Conservation (phyloP, 805 yeast genomes). For the Candida koratica region DNA sequence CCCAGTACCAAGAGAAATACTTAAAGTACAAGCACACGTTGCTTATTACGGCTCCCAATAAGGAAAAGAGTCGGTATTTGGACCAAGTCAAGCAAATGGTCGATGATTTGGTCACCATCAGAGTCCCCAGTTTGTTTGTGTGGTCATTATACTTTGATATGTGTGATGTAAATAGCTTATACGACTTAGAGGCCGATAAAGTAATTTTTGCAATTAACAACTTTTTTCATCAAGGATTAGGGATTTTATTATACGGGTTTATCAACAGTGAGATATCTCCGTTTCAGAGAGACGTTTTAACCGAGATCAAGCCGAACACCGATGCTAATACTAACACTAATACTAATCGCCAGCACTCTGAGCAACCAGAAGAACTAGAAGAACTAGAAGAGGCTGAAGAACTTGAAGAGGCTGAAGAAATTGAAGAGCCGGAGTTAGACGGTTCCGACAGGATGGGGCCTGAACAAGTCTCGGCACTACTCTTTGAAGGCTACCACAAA, state of each 20-base stretch:
- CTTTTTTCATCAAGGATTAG: conserved; percentile 61
- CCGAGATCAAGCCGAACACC: no score
- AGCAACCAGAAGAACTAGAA: conserved; percentile 7
- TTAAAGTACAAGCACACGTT: conserved; percentile 54
- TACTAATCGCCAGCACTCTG: not conserved
- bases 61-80: conserved; percentile 22
- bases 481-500: conserved; percentile 48
- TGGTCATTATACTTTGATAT: conserved; percentile 78
- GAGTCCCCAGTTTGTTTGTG: conserved; percentile 55
- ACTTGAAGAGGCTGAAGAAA: conserved; percentile 12
- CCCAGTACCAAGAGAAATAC: conserved; percentile 54
- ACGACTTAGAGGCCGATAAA: conserved; percentile 42
- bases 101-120: conserved; percentile 69
- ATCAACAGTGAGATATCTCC: conserved; percentile 66
- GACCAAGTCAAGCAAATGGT: conserved; percentile 51
- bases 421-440: conserved; percentile 9
- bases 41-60: conserved; percentile 54
- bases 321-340: no score
- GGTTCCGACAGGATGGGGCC: conserved; percentile 23
- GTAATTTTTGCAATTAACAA: conserved; percentile 49
- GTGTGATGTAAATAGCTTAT: conserved; percentile 52
- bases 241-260: conserved; percentile 59
- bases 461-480: conserved; percentile 48
- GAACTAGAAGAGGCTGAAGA: not conserved
- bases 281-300: conserved; percentile 37